Evolutionary conservation across 306 rosid genomes (phyloP).

Genomic region (Heteromeles arbutifolia): DNA sequence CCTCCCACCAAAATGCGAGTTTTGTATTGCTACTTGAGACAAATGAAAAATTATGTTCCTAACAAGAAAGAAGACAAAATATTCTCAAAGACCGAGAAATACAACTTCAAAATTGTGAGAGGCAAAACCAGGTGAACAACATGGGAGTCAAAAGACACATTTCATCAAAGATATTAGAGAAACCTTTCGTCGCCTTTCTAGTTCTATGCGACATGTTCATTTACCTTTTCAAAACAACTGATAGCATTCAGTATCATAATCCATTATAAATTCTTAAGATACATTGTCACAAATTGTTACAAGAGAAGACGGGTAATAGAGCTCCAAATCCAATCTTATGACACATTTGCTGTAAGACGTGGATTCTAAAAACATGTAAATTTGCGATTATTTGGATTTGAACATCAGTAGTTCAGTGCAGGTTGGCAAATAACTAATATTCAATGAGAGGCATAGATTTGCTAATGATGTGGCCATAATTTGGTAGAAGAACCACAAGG

Average conservation of each 20-base stretch:
- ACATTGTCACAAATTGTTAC: neutral
- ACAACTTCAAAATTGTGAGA: neutral
- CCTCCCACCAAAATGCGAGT: neutral
- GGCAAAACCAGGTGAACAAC: neutral
- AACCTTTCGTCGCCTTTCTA: neutral
- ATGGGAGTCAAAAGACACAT: neutral
- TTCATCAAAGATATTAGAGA: neutral
- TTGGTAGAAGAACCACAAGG: neutral
- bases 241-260: neutral
- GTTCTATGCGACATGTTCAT: neutral
- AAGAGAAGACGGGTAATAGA: neutral
- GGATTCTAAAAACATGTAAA: neutral
- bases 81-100: neutral
- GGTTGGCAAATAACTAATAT: neutral
- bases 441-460: neutral
- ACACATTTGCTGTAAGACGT: neutral
- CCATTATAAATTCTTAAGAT: neutral
- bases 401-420: neutral
- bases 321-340: neutral
- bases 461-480: neutral
- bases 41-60: neutral
- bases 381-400: neutral
- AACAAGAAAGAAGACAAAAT: neutral
- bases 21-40: neutral
- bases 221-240: neutral